Evolutionary conservation across 306 rosid species (phyloP).

Genomic region (Albizia julibrissin): DNA sequence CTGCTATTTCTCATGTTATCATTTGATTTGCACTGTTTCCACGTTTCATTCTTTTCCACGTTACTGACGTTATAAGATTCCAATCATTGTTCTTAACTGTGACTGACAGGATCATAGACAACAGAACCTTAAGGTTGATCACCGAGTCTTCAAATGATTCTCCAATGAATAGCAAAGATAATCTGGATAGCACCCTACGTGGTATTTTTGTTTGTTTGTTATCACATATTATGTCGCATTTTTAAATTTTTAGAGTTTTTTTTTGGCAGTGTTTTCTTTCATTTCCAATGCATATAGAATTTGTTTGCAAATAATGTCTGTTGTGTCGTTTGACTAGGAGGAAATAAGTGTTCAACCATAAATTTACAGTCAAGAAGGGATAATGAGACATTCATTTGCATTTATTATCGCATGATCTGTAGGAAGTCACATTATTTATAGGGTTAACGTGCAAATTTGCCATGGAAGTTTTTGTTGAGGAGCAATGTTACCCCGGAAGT

Average conservation of each 20-base stretch:
- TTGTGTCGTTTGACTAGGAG: constrained; percentile 25
- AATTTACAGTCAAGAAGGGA: neutral
- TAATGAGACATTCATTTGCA: constrained; percentile 25
- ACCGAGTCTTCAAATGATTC: constrained; percentile 68
- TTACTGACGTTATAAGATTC: constrained; percentile 28
- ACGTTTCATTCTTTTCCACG: constrained; percentile 18
- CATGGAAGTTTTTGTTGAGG: no score
- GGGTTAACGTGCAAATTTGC: no score
- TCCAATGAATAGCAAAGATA: constrained; percentile 60
- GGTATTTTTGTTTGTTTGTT: constrained; percentile 54
- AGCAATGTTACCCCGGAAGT: no score
- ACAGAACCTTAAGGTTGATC: constrained; percentile 79
- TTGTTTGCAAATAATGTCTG: constrained; percentile 2
- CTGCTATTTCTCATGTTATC: constrained; percentile 18
- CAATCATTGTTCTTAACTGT: constrained; percentile 33
- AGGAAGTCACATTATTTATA: neutral
- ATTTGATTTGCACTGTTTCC: constrained; percentile 7
- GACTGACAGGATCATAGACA: constrained; percentile 86
- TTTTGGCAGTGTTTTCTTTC: constrained; percentile 4
- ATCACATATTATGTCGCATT: constrained; percentile 25
- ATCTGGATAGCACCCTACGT: constrained; percentile 64
- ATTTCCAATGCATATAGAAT: neutral
- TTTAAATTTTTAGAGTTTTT: constrained; percentile 4
- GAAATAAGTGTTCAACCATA: constrained; percentile 19
- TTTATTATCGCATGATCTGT: constrained; percentile 23